Percentiles rank a stretch among this genome's conserved stretches.
These are phyloP conservation scores for Fusarium siculi DNA, from an alignment of 2,329 filamentous ascomycete genomes.

Conservation along the genomic window DNA sequence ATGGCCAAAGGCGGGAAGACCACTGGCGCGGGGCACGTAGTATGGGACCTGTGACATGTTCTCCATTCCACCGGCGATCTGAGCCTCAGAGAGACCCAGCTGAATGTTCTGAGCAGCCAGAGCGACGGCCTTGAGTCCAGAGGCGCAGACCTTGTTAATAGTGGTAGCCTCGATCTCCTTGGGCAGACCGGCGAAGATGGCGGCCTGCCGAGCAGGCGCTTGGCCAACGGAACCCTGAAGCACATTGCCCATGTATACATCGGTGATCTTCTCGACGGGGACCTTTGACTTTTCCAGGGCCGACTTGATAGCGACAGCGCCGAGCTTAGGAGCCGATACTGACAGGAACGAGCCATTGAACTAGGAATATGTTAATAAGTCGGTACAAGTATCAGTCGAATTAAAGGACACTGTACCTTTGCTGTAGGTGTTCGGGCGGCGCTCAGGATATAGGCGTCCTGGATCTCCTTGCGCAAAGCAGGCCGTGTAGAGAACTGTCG, in stretches of 20 bases:
- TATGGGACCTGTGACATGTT: slow-evolving; percentile 96
- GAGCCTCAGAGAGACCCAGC: slow-evolving; percentile 86
- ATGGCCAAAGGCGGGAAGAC: slow-evolving; percentile 86
- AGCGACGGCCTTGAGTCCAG: slow-evolving; percentile 89
- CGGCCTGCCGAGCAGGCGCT: slow-evolving; percentile 89
- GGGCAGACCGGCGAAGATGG: slow-evolving; percentile 86
- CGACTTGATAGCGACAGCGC: slow-evolving; percentile 90
- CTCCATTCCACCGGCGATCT: slow-evolving; percentile 96
- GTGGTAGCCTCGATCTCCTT: slow-evolving; percentile 87
- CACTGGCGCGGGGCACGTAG: slow-evolving; percentile 84
- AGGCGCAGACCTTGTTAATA: slow-evolving; percentile 98
- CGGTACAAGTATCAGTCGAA: neutral
- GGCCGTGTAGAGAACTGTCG: slow-evolving; percentile 60
- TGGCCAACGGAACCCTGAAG: slow-evolving; percentile 86
- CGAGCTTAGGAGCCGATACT: slow-evolving; percentile 87
- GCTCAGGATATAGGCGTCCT: slow-evolving; percentile 93
- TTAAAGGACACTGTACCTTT: slow-evolving; percentile 67
- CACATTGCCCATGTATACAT: slow-evolving; percentile 98
- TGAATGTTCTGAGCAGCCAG: slow-evolving; percentile 95
- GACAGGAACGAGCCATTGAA: slow-evolving; percentile 93
- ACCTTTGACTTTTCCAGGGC: slow-evolving; percentile 88
- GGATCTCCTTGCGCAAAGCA: slow-evolving; percentile 72
- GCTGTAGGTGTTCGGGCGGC: slow-evolving; percentile 89
- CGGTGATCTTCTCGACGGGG: slow-evolving; percentile 81
- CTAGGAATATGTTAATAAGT: slow-evolving; percentile 55